Evolutionary conservation across 768 basidiomycete species (phyloP).

Genomic region (Cystofilobasidium bisporidii): DNA sequence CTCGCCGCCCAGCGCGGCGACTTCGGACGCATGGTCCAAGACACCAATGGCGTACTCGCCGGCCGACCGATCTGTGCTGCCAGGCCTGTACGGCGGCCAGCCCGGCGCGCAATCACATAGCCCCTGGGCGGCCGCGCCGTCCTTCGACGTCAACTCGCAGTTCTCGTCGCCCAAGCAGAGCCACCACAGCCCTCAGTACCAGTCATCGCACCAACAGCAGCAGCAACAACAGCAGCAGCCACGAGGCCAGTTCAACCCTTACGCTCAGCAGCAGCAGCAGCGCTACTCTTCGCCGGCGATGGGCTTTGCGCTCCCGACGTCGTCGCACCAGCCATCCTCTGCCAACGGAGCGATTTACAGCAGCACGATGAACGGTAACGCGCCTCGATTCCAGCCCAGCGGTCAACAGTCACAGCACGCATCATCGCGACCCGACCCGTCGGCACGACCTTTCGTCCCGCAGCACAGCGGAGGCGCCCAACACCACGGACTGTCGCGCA

Average conservation of each 20-base stretch:
- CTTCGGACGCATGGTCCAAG: slow-evolving; percentile 25
- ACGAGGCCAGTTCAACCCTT: background rate
- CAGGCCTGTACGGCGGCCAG: background rate
- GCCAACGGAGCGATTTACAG: background rate
- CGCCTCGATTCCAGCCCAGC: background rate
- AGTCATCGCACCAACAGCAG: background rate
- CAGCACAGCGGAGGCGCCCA: background rate
- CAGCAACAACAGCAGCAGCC: background rate
- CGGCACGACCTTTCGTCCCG: background rate
- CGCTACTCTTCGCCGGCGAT: background rate
- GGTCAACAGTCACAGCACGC: background rate
- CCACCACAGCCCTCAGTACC: background rate
- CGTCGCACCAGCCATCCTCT: background rate
- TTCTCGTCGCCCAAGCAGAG: background rate
- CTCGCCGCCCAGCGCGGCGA: slow-evolving; percentile 25
- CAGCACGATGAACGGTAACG: background rate
- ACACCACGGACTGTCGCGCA: background rate
- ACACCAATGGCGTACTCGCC: slow-evolving; percentile 4
- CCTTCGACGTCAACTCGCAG: background rate
- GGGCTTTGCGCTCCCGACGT: slow-evolving; percentile 1
- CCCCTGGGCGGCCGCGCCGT: background rate
- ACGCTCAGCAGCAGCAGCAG: slow-evolving; percentile 1
- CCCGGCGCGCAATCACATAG: background rate
- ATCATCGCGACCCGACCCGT: background rate
- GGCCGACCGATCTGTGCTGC: background rate